These are phyloP conservation scores for Cercospora sesami DNA, from an alignment of 2,329 filamentous ascomycete species.

Conservation along the genomic window DNA sequence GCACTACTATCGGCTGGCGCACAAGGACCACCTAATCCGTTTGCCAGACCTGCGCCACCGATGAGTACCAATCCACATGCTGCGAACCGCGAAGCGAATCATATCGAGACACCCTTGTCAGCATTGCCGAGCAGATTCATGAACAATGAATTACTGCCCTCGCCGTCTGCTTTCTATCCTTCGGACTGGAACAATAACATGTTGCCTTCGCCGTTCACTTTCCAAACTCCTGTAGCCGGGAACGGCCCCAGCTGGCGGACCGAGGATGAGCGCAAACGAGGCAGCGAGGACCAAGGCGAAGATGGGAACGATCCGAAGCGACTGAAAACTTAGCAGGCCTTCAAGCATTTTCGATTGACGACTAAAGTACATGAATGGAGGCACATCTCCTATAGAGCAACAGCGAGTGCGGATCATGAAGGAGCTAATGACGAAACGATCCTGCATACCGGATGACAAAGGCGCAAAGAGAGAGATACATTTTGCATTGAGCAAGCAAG, in stretches of 20 bases:
- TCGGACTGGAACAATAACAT: constrained; percentile 77
- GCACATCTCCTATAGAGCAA: not conserved
- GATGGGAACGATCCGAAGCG: constrained; percentile 30
- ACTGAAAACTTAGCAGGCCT: constrained; percentile 21
- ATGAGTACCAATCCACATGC: constrained; percentile 52
- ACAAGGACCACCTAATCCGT: constrained; percentile 90
- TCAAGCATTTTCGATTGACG: not conserved
- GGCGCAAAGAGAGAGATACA: not conserved
- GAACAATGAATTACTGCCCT: constrained; percentile 81
- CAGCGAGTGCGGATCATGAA: not conserved
- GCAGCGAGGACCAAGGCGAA: constrained; percentile 30
- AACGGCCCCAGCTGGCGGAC: constrained; percentile 47
- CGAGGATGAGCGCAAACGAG: constrained; percentile 37
- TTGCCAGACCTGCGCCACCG: constrained; percentile 81
- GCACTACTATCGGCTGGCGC: constrained; percentile 87
- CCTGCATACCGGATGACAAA: not conserved
- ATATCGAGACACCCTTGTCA: constrained; percentile 83
- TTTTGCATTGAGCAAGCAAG: not conserved
- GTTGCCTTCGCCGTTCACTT: constrained; percentile 86
- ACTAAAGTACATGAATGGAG: not conserved
- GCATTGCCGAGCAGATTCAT: constrained; percentile 90
- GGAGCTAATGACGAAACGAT: not conserved
- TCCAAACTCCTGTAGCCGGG: constrained; percentile 71
- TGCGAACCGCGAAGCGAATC: constrained; percentile 41
- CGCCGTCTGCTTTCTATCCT: constrained; percentile 87